phyloP scores from a whole-genome alignment of 2,329 filamentous ascomycete genomes.

The Alternaria arbusti region DNA sequence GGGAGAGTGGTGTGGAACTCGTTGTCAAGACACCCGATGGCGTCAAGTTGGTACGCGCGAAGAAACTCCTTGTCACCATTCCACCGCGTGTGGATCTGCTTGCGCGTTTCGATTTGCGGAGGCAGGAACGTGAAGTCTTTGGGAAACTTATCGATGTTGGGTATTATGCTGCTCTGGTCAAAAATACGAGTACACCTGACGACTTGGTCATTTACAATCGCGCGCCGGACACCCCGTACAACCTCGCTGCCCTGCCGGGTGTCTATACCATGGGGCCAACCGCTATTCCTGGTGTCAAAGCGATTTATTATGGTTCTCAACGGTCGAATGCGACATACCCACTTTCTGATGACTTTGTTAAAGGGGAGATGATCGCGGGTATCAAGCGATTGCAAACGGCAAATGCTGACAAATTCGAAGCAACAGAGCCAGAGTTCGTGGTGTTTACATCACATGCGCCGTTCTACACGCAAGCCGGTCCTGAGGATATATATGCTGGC shows the following conservation, averaged over 20 bases:
- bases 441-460: not conserved
- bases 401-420: constrained; percentile 17
- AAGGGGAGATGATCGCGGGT: constrained; percentile 10
- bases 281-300: not conserved
- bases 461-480: not conserved
- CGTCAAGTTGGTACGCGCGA: constrained; percentile 43
- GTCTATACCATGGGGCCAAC: not conserved
- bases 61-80: constrained; percentile 53
- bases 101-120: constrained; percentile 45
- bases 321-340: not conserved
- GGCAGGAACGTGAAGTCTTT: constrained; percentile 47
- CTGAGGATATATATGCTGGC: constrained; percentile 5
- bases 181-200: constrained; percentile 48
- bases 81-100: constrained; percentile 50
- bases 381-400: constrained; percentile 10
- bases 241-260: not conserved
- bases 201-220: constrained; percentile 3
- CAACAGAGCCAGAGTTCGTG: not conserved
- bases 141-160: constrained; percentile 45
- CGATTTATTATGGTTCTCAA: not conserved
- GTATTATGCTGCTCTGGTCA: constrained; percentile 51
- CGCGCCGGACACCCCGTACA: not conserved
- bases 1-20: not conserved
- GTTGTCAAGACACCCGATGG: constrained; percentile 23
- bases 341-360: constrained; percentile 26